phyloP scores from a whole-genome alignment of 192 early-diverging fungal genomes.

The Entrophospora sp. region DNA sequence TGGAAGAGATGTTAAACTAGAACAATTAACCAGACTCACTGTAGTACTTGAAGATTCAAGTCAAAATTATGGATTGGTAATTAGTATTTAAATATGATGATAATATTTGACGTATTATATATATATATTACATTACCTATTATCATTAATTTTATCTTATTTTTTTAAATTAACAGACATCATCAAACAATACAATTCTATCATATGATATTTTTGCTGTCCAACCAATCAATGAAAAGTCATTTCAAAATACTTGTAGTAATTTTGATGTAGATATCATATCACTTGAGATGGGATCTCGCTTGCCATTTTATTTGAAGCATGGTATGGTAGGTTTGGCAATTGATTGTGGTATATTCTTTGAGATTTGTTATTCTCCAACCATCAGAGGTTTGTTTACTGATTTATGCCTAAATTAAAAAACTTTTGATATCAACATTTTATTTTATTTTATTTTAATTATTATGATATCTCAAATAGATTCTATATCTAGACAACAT shows the following conservation, averaged over 20 bases:
- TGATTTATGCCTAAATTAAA: not conserved
- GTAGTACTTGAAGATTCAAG: constrained; percentile 47
- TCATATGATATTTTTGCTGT: constrained; percentile 67
- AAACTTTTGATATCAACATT: not conserved
- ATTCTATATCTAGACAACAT: constrained; percentile 39
- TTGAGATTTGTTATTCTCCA: constrained; percentile 67
- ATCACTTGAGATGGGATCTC: constrained; percentile 55
- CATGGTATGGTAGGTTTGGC: constrained; percentile 56
- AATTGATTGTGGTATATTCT: constrained; percentile 64
- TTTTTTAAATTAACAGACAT: constrained; percentile 26
- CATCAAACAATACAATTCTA: constrained; percentile 23
- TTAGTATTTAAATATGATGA: constrained; percentile 8
- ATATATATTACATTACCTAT: not conserved
- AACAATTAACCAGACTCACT: constrained; percentile 50
- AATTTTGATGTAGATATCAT: constrained; percentile 75
- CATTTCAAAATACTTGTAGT: constrained; percentile 59
- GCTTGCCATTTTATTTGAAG: constrained; percentile 63
- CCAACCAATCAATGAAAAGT: constrained; percentile 60
- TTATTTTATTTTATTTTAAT: not conserved
- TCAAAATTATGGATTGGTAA: constrained; percentile 48
- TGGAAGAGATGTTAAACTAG: constrained; percentile 25
- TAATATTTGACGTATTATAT: too few relatives aligned
- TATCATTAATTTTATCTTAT: not conserved
- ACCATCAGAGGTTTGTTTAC: constrained; percentile 49
- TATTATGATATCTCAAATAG: too few relatives aligned